Conservation (phyloP, 139 green algal genomes). For the Axilococcus clingmanii region DNA sequence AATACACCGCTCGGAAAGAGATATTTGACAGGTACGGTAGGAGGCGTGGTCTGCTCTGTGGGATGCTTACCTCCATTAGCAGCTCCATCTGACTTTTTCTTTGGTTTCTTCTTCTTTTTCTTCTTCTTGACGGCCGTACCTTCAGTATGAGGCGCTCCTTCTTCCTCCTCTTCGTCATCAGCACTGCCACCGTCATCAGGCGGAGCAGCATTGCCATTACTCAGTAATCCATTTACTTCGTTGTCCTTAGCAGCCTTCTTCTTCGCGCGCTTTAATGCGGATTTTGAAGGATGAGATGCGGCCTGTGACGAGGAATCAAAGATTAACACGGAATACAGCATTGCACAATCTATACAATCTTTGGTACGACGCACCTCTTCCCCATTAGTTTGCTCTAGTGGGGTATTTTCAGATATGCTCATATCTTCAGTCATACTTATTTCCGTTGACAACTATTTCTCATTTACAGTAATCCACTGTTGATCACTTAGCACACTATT, state of each 20-base stretch:
- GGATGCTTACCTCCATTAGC: conserved; percentile 4
- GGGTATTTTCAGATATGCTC: too few species aligned
- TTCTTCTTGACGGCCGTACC: conserved; percentile 40
- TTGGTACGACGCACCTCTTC: too few species aligned
- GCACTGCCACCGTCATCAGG: conserved; percentile 20
- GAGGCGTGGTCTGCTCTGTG: conserved; percentile 78
- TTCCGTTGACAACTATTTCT: too few species aligned
- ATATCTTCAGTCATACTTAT: too few species aligned
- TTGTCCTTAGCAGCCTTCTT: conserved; percentile 39
- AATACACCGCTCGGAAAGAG: conserved; percentile 75
- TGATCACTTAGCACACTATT: too few species aligned
- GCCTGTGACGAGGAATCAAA: too few species aligned
- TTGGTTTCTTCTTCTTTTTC: conserved; percentile 44
- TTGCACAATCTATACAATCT: too few species aligned
- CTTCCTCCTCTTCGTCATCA: conserved; percentile 15
- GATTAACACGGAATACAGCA: too few species aligned
- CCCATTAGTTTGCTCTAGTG: too few species aligned
- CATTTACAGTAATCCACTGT: too few species aligned
- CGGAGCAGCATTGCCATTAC: neutral
- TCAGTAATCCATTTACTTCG: conserved; percentile 2
- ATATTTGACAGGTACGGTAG: conserved; percentile 72
- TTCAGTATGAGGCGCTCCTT: conserved; percentile 16
- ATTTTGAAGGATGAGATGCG: conserved; percentile 44
- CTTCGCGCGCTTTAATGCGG: conserved; percentile 48
- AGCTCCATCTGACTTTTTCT: conserved; percentile 19